These are phyloP conservation scores for Diutina ranongensis DNA, from an alignment of 1,139 yeast genomes.

Conservation along the genomic window DNA sequence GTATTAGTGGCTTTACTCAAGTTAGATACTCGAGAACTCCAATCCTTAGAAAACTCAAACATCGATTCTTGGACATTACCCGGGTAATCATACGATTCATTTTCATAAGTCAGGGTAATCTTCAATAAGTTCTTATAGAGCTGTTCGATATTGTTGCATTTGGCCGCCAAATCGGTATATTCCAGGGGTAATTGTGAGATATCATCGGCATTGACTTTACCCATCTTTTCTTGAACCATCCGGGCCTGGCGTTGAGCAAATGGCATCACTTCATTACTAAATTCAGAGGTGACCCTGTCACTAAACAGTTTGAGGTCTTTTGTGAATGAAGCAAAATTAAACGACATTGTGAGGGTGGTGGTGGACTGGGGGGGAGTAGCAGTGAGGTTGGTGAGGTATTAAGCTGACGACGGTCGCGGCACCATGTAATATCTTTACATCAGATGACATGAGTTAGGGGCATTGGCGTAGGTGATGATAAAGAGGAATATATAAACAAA, in stretches of 20 bases:
- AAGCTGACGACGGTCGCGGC: no score
- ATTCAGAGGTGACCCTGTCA: slow-evolving; percentile 28
- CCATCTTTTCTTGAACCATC: slow-evolving; percentile 67
- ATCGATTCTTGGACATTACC: slow-evolving; percentile 63
- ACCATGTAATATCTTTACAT: no score
- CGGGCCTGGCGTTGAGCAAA: slow-evolving; percentile 77
- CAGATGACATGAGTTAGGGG: no score
- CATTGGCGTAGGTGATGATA: no score
- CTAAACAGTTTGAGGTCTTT: slow-evolving; percentile 30
- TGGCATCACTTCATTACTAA: slow-evolving; percentile 39
- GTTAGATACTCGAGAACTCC: slow-evolving; percentile 55
- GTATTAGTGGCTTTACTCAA: slow-evolving; percentile 69
- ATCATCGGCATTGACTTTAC: slow-evolving; percentile 59
- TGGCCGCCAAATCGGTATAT: slow-evolving; percentile 61
- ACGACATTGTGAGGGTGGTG: slow-evolving; percentile 22
- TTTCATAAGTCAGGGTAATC: slow-evolving; percentile 61
- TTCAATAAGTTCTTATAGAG: slow-evolving; percentile 65
- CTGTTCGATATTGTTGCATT: slow-evolving; percentile 63
- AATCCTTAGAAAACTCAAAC: slow-evolving; percentile 58
- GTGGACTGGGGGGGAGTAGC: not conserved
- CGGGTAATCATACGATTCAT: slow-evolving; percentile 83
- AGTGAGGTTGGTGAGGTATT: not conserved
- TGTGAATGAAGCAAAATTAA: slow-evolving; percentile 32
- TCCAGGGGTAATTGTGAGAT: slow-evolving; percentile 76
- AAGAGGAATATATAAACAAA: no score